Evolutionary conservation across 495 filamentous ascomycete species (phyloP), one percentile per base, ranked within the genome.

Genomic region (Talaromyces proteolyticus): DNA sequence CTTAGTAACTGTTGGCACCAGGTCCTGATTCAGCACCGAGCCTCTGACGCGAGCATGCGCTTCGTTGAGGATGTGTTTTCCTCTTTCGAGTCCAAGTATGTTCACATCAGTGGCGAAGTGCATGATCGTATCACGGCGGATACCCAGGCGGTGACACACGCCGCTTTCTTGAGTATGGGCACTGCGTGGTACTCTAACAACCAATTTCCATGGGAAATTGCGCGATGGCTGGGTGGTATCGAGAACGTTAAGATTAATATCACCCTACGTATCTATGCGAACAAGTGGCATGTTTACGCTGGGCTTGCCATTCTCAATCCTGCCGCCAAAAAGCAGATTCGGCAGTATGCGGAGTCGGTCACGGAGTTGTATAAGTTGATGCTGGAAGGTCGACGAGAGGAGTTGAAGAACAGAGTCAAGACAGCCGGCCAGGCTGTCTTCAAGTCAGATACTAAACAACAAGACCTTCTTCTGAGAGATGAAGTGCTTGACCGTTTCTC

Each of bases 211-310:
- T 98, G 93, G 93, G 93, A 98, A 56, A 82, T 88, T 41, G 79
- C 82, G 6, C 89, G 92, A 51, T 98, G 96, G 72, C 78, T 95
- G 3, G 92, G 93, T 45, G 93, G 94, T 20, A 96, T 98, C 61
- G 93, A 98, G 71, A 98, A 98, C 67, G 89, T 97, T 61, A 98
- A 98, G 72, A 96, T 96, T 68, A 98, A 98, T 67, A 81, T 96
- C 53, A 97, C 89, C 36, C 69, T 98, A 53, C 89, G 93, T 57
- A 98, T 98, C 66, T 98, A 96, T 70, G 84, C 87, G 51, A 94
- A 95, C 65, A 97, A 96, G 66, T 98, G 93, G 93, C 93, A 98
- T 67, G 93, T 98, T 49, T 98, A 98, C 65, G 93, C 93, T 25
- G 93, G 93, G 3, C 83, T 98, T 6, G 93, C 94, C 5, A 98